Base-by-base conservation (phyloP, 495 filamentous ascomycete species). In the Hypoxylon rickii region DNA sequence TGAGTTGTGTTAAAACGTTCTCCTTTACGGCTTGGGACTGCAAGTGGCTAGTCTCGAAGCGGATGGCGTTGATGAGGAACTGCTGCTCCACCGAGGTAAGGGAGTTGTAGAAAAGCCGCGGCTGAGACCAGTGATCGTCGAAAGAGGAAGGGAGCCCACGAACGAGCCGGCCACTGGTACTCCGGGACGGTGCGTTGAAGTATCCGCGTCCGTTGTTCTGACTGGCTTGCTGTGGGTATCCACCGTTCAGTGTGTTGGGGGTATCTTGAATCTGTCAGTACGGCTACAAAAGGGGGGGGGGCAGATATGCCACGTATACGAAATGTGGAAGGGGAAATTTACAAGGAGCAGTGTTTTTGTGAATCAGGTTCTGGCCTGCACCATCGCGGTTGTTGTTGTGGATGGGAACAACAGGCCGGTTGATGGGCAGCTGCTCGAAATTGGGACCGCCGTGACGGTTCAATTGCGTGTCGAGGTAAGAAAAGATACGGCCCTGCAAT, bases 351-450 rank as follows among this genome's bases (percentile, higher is more conserved):
- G 65, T 76, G 70, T 84, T 84, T 56, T 68, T 76, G 56, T 77
- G 81, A 46, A 84, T 82, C 45, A 78, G 68, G 17, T 64, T 69
- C 68, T 85, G 83, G 6, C 73, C 82, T 3, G 71, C 74, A 6
- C 83, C 83, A 43, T 85, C 83, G n/a, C 83, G 68, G 77, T 89
- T 87, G 73, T 91, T 89, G 73, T 89, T 90, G 75, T 89, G 86
- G 37, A 89, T 76, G 12, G 79, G 75, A 7, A 74, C 64, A 7
- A 70, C 70, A 8, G 88, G 88, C 11, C 82, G 79, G 76, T 91
- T 91, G 70, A 90, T 86, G 7, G 87, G 87, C 5, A 89, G 67
- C 67, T 89, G 85, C 67, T 89, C 85, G 60, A 89, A 89, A 76
- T 91, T 91, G 58, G 86, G 84, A 12, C 83, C 85, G 22, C 83